Percentiles rank a stretch among this genome's conserved stretches.
These are phyloP conservation scores for Lithocarpus polystachyus DNA, from an alignment of 306 rosid genomes.

Conservation along the genomic window DNA sequence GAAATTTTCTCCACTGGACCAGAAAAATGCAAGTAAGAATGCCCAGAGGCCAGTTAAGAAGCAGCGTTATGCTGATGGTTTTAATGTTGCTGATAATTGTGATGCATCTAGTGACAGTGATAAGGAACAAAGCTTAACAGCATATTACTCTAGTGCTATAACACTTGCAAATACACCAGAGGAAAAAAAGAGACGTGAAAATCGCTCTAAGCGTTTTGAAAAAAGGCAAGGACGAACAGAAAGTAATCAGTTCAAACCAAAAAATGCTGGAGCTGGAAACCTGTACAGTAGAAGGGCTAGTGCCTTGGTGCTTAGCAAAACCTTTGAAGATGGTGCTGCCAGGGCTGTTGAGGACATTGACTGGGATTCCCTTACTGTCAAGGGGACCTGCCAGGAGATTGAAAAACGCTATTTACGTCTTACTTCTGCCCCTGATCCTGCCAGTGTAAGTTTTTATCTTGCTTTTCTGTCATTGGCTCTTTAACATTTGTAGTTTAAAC, in stretches of 20 bases:
- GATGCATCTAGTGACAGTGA: constrained; percentile 89
- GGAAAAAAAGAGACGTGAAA: constrained; percentile 91
- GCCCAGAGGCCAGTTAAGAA: constrained; percentile 66
- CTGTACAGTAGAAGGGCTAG: constrained; percentile 73
- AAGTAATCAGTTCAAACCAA: constrained; percentile 52
- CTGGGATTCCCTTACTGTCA: constrained; percentile 98
- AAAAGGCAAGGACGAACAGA: constrained; percentile 67
- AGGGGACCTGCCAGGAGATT: constrained; percentile 97
- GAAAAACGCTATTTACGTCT: constrained; percentile 96
- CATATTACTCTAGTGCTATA: constrained; percentile 69
- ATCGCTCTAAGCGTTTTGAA: constrained; percentile 90
- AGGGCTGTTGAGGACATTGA: constrained; percentile 99
- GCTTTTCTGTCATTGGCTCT: neutral
- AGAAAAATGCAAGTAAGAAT: constrained; percentile 50
- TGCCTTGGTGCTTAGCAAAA: constrained; percentile 74
- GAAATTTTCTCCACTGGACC: constrained; percentile 51
- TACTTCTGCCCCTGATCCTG: constrained; percentile 97
- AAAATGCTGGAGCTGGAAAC: constrained; percentile 62
- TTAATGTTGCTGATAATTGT: constrained; percentile 50
- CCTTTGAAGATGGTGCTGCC: constrained; percentile 66
- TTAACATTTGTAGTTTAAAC: neutral
- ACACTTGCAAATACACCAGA: constrained; percentile 76
- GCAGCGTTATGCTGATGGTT: constrained; percentile 67
- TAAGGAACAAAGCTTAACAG: constrained; percentile 69
- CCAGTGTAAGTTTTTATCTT: constrained; percentile 52